Conservation (phyloP, 164 flowering plant species). For the Aristolochia californica region DNA sequence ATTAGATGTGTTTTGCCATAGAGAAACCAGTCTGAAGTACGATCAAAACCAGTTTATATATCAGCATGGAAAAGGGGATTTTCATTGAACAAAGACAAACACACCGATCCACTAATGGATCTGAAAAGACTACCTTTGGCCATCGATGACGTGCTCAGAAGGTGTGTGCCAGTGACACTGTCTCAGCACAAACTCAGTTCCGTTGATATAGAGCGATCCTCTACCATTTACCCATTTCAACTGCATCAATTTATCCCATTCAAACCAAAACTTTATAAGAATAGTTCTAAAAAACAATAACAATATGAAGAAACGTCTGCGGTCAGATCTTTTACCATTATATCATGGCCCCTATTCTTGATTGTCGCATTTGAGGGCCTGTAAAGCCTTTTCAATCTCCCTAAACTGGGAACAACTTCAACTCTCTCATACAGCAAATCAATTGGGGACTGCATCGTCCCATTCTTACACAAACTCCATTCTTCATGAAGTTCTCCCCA, state of each 20-base stretch:
- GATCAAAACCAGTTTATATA: too few species aligned
- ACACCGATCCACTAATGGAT: too few species aligned
- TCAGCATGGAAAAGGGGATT: too few species aligned
- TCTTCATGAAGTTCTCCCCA: constrained; percentile 45
- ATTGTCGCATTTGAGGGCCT: constrained; percentile 30
- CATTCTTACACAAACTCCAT: constrained; percentile 40
- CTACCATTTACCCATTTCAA: constrained; percentile 26
- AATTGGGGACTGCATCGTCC: constrained; percentile 65
- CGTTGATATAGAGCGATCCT: constrained; percentile 27
- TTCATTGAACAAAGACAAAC: too few species aligned
- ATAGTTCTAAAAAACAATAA: background rate
- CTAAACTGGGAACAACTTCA: constrained; percentile 20
- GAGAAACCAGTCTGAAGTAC: too few species aligned
- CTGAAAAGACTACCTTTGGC: constrained; percentile 18
- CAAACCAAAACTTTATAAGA: too few species aligned
- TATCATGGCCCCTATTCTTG: constrained; percentile 46
- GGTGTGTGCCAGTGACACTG: constrained; percentile 58
- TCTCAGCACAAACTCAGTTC: constrained; percentile 22
- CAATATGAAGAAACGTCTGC: too few species aligned
- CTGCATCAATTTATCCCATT: constrained; percentile 16
- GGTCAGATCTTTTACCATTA: constrained; percentile 21
- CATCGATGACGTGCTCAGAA: constrained; percentile 47
- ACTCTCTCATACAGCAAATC: constrained; percentile 33
- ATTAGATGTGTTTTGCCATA: too few species aligned
- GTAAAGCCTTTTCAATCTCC: constrained; percentile 27